Evolutionary conservation across 2,329 filamentous ascomycete genomes (phyloP).

Genomic region (Fragosphaeria purpurea): DNA sequence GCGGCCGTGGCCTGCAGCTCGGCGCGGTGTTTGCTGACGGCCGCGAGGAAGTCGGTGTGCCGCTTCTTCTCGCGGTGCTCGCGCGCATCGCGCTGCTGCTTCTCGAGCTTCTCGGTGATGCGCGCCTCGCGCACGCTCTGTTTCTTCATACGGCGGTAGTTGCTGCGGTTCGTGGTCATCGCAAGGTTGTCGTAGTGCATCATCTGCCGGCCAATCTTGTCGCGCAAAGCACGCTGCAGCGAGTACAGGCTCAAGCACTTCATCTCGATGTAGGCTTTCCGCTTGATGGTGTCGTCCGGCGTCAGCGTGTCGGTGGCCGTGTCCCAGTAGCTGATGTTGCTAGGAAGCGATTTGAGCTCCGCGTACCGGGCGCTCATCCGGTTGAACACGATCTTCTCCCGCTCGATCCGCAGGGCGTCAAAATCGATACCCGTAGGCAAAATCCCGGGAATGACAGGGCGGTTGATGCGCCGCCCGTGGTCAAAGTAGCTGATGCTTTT

Average conservation of each 20-base stretch:
- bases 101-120: constrained; percentile 97
- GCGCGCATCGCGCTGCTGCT: constrained; percentile 92
- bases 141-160: constrained; percentile 93
- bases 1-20: constrained; percentile 63
- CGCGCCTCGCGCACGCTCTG: constrained; percentile 89
- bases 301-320: constrained; percentile 56
- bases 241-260: constrained; percentile 82
- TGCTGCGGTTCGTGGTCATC: constrained; percentile 88
- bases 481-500: constrained; percentile 66
- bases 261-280: constrained; percentile 88
- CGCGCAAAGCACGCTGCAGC: constrained; percentile 77
- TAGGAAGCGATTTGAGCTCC: constrained; percentile 74
- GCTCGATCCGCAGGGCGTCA: constrained; percentile 74
- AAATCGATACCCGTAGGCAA: constrained; percentile 84
- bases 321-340: constrained; percentile 83
- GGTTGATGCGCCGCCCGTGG: constrained; percentile 65
- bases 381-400: constrained; percentile 83
- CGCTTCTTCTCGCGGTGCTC: constrained; percentile 97
- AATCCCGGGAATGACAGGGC: constrained; percentile 74
- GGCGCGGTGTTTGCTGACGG: constrained; percentile 70
- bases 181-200: constrained; percentile 91
- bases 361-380: constrained; percentile 75
- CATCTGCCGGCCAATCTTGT: constrained; percentile 84
- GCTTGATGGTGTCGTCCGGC: constrained; percentile 72
- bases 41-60: constrained; percentile 81